Evolutionary conservation across 2,329 filamentous ascomycete species (phyloP), one percentile per base, ranked within the genome.

Genomic region (Lecanicillium sp.): DNA sequence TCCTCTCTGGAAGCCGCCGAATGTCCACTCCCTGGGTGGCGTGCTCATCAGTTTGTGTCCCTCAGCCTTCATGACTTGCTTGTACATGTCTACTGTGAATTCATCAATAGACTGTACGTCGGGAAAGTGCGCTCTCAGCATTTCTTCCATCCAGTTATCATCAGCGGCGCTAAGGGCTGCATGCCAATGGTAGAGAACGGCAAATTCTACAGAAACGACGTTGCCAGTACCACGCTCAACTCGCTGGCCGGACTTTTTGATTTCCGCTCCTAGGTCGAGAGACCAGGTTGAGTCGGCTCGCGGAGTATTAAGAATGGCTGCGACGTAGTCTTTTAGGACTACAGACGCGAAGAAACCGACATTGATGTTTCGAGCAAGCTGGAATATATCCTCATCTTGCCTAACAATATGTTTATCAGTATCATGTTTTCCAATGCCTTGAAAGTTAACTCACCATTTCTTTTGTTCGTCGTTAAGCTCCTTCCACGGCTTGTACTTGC

Each of bases 101-200:
- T 37, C 15, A 28, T 40, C 41, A 15, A 40, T 18, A 4, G 35
- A 33, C 14, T 79, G 78, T 35, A 72, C 71, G 46, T 60, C 54
- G 1, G 60, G 60, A 0, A 87, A 78, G 2, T 85, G 57, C 30
- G 74, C 62, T 2, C 63, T 57, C 53, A 84, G 87, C 44, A 85
- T 71, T 11, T 80, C 67, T 48, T 87, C 72, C 16, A 86, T 83
- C 85, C 86, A 94, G 47, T 79, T 70, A 52, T 92, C 86, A 51
- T 94, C 87, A 45, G 75, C 78, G 42, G 78, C 73, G 0, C 65
- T 76, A 49, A 92, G 84, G 48, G 82, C 80, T 3, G 85, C 86
- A 63, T 94, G 86, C 85, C 86, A 94, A 46, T 86, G 73, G 58
- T 94, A 94, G 48, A 84, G 83, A 9, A 94, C 70, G 54, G 92